These are phyloP conservation scores for Dipodascopsis uninucleata DNA, from an alignment of 805 yeast genomes.

Conservation along the genomic window DNA sequence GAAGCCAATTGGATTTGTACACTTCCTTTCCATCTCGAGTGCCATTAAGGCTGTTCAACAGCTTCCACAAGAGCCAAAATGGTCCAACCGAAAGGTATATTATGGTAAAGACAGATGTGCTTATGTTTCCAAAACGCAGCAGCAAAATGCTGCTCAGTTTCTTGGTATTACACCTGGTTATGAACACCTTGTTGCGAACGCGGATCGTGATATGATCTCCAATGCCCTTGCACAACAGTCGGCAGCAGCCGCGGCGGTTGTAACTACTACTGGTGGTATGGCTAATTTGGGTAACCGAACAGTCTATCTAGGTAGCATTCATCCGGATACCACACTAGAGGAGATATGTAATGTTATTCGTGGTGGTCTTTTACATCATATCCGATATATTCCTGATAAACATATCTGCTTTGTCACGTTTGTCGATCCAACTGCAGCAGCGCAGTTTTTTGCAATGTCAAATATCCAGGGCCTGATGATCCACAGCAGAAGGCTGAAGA, in stretches of 20 bases:
- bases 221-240: constrained; percentile 74
- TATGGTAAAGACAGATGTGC: constrained; percentile 92
- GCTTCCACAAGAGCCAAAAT: constrained; percentile 64
- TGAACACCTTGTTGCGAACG: constrained; percentile 72
- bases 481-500: constrained; percentile 79
- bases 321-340: constrained; percentile 81
- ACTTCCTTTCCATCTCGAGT: constrained; percentile 76
- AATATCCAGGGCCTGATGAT: constrained; percentile 84
- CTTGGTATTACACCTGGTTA: constrained; percentile 86
- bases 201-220: constrained; percentile 50
- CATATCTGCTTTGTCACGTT: constrained; percentile 94
- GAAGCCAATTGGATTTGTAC: constrained; percentile 77
- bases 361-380: constrained; percentile 86
- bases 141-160: constrained; percentile 94
- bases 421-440: constrained; percentile 95
- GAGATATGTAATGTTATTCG: constrained; percentile 95
- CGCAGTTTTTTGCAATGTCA: constrained; percentile 93
- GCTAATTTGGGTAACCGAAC: constrained; percentile 90
- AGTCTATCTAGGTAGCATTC: constrained; percentile 84
- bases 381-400: constrained; percentile 74
- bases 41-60: constrained; percentile 84
- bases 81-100: constrained; percentile 72
- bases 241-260: constrained; percentile 97
- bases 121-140: constrained; percentile 89
- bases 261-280: constrained; percentile 91